A percentile compares a stretch with the other conserved stretches of the same genome.
These are phyloP conservation scores for Penicillium sp. DNA, from an alignment of 2,329 filamentous ascomycete species.

Conservation along the genomic window DNA sequence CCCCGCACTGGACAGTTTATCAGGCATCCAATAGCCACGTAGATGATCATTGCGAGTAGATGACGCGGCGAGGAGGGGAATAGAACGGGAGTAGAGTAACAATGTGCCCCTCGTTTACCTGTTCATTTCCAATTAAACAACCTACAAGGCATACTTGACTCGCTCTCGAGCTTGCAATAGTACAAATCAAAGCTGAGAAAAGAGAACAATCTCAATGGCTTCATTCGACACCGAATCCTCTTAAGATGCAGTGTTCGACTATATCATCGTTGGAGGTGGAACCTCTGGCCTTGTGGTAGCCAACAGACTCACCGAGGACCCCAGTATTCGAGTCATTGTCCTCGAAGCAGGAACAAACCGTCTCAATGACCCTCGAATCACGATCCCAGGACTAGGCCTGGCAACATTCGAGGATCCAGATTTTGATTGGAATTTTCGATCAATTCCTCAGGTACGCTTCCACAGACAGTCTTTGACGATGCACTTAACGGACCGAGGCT, in stretches of 20 bases:
- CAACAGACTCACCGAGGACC: background rate
- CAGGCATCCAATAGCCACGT: background rate
- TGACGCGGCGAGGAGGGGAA: background rate
- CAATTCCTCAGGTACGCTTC: conserved; percentile 1
- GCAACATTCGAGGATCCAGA: background rate
- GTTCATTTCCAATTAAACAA: background rate
- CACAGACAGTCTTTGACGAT: background rate
- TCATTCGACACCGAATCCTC: background rate
- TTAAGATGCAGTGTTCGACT: background rate
- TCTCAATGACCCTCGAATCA: background rate
- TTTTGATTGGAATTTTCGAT: background rate
- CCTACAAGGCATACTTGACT: background rate
- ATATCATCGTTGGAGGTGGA: background rate
- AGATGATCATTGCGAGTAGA: background rate
- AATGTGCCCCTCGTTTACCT: background rate
- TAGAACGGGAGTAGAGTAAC: background rate
- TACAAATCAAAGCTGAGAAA: background rate
- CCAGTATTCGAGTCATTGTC: background rate
- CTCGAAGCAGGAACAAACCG: background rate
- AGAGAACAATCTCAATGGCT: background rate
- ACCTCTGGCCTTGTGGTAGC: background rate
- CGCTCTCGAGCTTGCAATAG: background rate
- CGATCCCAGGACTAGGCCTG: background rate
- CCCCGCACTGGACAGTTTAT: background rate
- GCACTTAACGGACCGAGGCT: no score